Conservation (phyloP, 805 yeast genomes). For the Ogataea neopini region DNA sequence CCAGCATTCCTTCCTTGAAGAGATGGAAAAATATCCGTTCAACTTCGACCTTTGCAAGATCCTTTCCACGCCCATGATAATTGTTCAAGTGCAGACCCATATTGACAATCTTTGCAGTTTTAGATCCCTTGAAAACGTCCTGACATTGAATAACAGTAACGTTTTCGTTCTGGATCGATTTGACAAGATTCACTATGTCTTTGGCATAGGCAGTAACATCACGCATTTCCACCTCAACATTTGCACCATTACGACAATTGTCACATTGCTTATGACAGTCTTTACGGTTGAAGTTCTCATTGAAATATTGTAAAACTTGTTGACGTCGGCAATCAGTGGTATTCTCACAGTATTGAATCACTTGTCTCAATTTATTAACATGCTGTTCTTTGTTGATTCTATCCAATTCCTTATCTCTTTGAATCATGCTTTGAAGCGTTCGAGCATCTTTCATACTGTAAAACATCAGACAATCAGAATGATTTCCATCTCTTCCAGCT, state of each 20-base stretch:
- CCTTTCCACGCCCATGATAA: constrained; percentile 73
- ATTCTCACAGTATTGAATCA: constrained; percentile 90
- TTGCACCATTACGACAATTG: constrained; percentile 61
- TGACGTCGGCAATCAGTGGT: constrained; percentile 85
- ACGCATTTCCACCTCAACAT: constrained; percentile 46
- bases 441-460: constrained; percentile 82
- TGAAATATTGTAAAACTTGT: constrained; percentile 87
- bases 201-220: constrained; percentile 71
- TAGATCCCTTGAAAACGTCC: constrained; percentile 78
- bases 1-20: constrained; percentile 61
- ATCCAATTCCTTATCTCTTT: constrained; percentile 69
- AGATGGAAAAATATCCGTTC: constrained; percentile 84
- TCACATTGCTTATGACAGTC: constrained; percentile 79
- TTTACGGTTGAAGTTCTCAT: constrained; percentile 70
- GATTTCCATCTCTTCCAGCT: constrained; percentile 94
- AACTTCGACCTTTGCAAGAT: constrained; percentile 62
- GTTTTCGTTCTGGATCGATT: constrained; percentile 51
- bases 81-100: constrained; percentile 61
- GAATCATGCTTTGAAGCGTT: constrained; percentile 72
- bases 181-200: constrained; percentile 59
- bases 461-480: constrained; percentile 79
- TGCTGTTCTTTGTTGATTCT: constrained; percentile 72
- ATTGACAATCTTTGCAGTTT: constrained; percentile 56
- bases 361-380: constrained; percentile 72
- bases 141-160: constrained; percentile 82